Evolutionary conservation across 495 filamentous ascomycete genomes (phyloP), one percentile per base, ranked within the genome.

Genomic region (Articulospora tetracladia): DNA sequence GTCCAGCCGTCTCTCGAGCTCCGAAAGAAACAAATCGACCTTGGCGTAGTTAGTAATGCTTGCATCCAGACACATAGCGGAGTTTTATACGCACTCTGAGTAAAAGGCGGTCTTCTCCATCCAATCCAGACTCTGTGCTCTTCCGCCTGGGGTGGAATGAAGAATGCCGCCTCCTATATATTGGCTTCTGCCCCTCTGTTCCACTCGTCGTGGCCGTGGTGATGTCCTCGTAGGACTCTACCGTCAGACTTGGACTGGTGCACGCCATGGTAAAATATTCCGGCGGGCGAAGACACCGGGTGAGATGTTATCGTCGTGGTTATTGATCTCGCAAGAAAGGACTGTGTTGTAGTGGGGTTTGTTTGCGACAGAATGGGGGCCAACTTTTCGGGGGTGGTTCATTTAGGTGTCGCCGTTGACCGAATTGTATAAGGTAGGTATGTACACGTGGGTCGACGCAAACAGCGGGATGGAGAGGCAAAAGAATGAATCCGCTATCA

Each of bases 1-100:
- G 66, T 93, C 92, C 24, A 98, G 75, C 49, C 92, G 83, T 66
- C 87, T 81, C 71, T 95, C 91, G 48, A 99, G 78, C 68, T 97
- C 91, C 24, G 87, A 82, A 23, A 99, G 81, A 73, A 98, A 96
- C 23, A 92, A 79, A 72, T 98, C 93, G 55, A 96, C 88, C 88
- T 92, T 61, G 10, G 27, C 48, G 53, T 49, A 65, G 62, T 61
- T 46, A 58, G 36, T 19, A 17, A 15, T 19, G 15, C 34, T 27
- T 28, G 4, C 17, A 26, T 20, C n/a, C n/a, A n/a, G n/a, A n/a
- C 15, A 49, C 28, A 10, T 3, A 17, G 41, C 20, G 7, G n/a
- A 53, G 47, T 44, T 39, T 27, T 1, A 46, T 55, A 62, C 70
- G 63, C 63, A 86, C 84, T 73, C 81, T 82, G 34, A 92, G 73